Conservation (phyloP, 2,329 filamentous ascomycete species). For the Xylaria sp. region DNA sequence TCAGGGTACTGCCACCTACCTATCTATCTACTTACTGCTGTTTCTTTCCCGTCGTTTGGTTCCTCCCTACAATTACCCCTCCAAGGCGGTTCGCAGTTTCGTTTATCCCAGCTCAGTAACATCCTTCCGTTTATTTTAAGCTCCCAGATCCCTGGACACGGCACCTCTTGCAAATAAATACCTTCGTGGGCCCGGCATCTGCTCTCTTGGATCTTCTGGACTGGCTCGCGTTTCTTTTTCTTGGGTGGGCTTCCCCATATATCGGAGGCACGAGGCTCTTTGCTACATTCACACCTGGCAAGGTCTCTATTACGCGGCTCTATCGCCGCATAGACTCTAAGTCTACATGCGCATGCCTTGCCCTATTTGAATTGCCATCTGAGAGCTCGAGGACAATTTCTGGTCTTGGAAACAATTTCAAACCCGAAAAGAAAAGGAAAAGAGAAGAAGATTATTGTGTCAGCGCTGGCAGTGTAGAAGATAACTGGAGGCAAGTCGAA, state of each 20-base stretch:
- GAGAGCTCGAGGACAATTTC: background rate
- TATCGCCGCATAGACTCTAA: slow-evolving; percentile 12
- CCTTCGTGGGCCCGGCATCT: slow-evolving; percentile 26
- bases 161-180: slow-evolving; percentile 43
- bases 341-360: slow-evolving; percentile 20
- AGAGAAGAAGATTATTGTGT: slow-evolving; percentile 10
- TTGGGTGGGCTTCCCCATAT: slow-evolving; percentile 36
- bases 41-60: slow-evolving; percentile 27
- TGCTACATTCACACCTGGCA: slow-evolving; percentile 15
- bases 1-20: slow-evolving; percentile 27
- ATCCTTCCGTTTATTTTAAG: slow-evolving; percentile 34
- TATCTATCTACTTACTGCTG: slow-evolving; percentile 15
- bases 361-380: slow-evolving; percentile 13
- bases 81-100: slow-evolving; percentile 17
- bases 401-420: slow-evolving; percentile 1
- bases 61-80: slow-evolving; percentile 26
- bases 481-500: slow-evolving; percentile 18
- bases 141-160: slow-evolving; percentile 40
- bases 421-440: background rate
- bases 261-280: slow-evolving; percentile 28
- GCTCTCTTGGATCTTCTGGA: slow-evolving; percentile 42
- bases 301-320: slow-evolving; percentile 22
- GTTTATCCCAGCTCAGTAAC: slow-evolving; percentile 19
- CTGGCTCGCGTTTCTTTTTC: slow-evolving; percentile 36
- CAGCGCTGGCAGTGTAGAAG: slow-evolving; percentile 17